A percentile compares a stretch with the other conserved stretches of the same genome.
These are phyloP conservation scores for Russula sp. DNA, from an alignment of 768 basidiomycete species.

Conservation along the genomic window DNA sequence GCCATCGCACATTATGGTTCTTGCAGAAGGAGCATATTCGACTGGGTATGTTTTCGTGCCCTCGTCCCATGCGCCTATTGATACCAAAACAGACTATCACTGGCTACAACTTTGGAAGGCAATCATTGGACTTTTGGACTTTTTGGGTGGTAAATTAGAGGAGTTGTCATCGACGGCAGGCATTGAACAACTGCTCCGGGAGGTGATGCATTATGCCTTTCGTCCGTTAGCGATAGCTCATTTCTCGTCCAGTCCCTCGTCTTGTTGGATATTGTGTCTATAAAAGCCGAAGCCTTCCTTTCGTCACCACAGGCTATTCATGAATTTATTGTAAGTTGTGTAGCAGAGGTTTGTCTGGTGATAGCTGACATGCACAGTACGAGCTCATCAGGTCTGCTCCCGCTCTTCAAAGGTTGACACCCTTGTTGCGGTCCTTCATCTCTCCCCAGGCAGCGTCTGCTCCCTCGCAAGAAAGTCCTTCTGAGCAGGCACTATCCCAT, in stretches of 20 bases:
- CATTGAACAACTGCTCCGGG: slow-evolving; percentile 44
- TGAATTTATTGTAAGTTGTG: slow-evolving; percentile 48
- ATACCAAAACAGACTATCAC: slow-evolving; percentile 42
- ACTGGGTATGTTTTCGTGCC: slow-evolving; percentile 37
- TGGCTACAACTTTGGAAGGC: slow-evolving; percentile 63
- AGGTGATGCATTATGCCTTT: slow-evolving; percentile 35
- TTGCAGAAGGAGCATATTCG: slow-evolving; percentile 46
- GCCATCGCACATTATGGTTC: slow-evolving; percentile 50
- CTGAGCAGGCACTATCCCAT: slow-evolving; percentile 34
- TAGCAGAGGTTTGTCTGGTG: not conserved
- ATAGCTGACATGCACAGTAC: slow-evolving; percentile 36
- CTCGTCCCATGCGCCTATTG: not conserved
- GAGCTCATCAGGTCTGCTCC: slow-evolving; percentile 54
- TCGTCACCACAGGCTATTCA: slow-evolving; percentile 49
- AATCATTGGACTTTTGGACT: slow-evolving; percentile 46
- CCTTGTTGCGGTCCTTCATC: slow-evolving; percentile 30
- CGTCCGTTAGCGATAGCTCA: not conserved
- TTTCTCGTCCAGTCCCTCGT: slow-evolving; percentile 36
- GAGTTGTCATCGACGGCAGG: slow-evolving; percentile 45
- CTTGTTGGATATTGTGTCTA: slow-evolving; percentile 46
- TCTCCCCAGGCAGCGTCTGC: slow-evolving; percentile 25
- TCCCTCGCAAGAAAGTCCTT: slow-evolving; percentile 29
- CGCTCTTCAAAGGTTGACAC: slow-evolving; percentile 40
- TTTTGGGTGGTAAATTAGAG: slow-evolving; percentile 48
- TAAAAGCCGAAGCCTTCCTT: slow-evolving; percentile 46